Base-by-base conservation (phyloP, 768 basidiomycete species). In the Sutorius australiensis region DNA sequence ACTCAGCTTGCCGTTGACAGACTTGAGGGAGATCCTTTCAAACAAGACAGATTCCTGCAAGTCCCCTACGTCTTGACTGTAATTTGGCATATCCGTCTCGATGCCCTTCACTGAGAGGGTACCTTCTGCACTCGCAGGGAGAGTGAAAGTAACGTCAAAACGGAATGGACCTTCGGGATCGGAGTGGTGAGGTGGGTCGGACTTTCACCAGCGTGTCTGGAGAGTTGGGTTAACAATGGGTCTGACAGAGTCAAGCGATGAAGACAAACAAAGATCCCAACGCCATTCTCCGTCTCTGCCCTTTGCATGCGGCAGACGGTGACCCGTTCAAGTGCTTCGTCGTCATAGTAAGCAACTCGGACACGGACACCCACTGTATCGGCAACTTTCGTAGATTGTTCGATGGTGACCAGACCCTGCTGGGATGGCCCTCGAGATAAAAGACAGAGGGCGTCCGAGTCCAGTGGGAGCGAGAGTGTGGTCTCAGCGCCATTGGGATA, bases 71-170 rank as follows among this genome's bases (percentile, higher is more conserved):
- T 56, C 52, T 21, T 81, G 75, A 34, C 41, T 48, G 39, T 74
- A 77, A 53, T 73, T 72, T 12, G 68, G 70, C 33, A 80, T 50
- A 32, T 71, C 62, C 3, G 80, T 80, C 51, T 73, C 69, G 27
- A 83, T 71, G 3, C 59, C 62, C 48, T 76, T 73, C 58, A 84
- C 71, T 3, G 58, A 48, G 6, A 72, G 59, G 24, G 67, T 38
- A 17, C 56, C 43, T 12, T 58, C 47, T 4, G 47, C 57, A 7
- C 63, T 60, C 13, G 61, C 62, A 7, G 78, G 80, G 3, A 80
- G 62, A 41, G 63, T 67, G 14, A 77, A 57, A 16, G 63, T 70
- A 13, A 75, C 63, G 6, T 72, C 70, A 36, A 77, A 76, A 27
- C 46, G 58, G 40, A 75, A 58, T 12, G 44, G 54, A 17, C 64